These are phyloP conservation scores for Phragmites australis DNA, from an alignment of 176 grass and related monocot species.

Conservation along the genomic window DNA sequence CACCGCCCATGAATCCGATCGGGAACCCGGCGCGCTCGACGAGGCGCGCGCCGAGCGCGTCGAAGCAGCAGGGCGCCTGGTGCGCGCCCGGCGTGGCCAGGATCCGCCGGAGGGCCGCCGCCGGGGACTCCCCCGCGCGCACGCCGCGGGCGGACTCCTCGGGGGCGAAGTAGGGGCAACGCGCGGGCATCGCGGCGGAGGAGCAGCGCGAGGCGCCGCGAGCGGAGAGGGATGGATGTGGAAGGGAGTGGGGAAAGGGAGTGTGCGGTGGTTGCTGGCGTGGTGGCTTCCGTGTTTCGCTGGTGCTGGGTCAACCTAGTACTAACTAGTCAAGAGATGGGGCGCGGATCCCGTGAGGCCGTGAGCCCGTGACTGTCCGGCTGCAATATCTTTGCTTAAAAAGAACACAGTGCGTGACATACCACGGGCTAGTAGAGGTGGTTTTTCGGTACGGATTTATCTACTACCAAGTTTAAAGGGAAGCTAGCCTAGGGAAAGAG, in stretches of 20 bases:
- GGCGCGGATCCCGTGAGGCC: neutral
- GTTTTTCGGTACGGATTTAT: too few relatives aligned
- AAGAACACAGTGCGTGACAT: too few relatives aligned
- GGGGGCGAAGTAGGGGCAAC: conserved; percentile 39
- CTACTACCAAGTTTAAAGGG: too few relatives aligned
- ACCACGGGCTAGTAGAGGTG: too few relatives aligned
- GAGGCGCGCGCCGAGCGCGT: conserved; percentile 83
- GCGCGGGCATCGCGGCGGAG: conserved; percentile 18
- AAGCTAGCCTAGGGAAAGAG: too few relatives aligned
- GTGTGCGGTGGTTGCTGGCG: neutral
- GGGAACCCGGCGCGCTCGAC: conserved; percentile 72
- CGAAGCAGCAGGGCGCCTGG: conserved; percentile 88
- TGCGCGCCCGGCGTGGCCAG: conserved; percentile 69
- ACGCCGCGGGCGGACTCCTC: conserved; percentile 28
- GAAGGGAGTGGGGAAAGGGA: neutral
- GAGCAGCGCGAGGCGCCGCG: neutral
- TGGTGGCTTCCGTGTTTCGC: neutral
- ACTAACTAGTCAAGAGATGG: conserved; percentile 22
- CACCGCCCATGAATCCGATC: conserved; percentile 86
- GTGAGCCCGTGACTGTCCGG: too few relatives aligned
- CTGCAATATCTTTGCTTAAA: too few relatives aligned
- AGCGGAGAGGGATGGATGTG: neutral
- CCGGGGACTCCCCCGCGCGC: conserved; percentile 40
- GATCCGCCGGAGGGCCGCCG: conserved; percentile 62
- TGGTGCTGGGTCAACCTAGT: neutral